Evolutionary conservation across 129 eudicot genomes (phyloP), one percentile per base, ranked within the genome.

Genomic region (Chrysanthemum lavandulifolium): DNA sequence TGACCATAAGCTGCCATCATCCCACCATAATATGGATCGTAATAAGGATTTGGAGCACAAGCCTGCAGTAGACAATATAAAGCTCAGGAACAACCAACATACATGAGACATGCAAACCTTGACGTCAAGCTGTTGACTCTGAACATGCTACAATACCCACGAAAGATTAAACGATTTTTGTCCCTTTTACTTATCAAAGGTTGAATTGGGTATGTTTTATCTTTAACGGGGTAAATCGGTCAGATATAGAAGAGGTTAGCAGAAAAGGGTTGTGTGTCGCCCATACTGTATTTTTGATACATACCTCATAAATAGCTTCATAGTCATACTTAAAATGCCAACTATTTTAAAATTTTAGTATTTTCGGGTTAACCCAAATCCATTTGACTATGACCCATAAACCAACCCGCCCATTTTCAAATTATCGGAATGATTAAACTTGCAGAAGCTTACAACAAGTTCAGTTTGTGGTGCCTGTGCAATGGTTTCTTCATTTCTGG

Each of bases 1-100:
- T 82, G 96, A 65, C 91, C 91, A 77, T 84, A 88, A 78, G 93
- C 92, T 72, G 92, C 83, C 96, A 88, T 73, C 84, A 88, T 82
- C 56, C 92, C 88, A 56, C 96, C 92, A 74, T 91, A 88, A 69
- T 82, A 86, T 59, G 89, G 88, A 75, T 84, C 96, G 52, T 58
- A 65, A 75, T 84, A 86, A 13, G 90, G 87, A 79, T 84, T 91
- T 65, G 96, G 55, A 50, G 86, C 87, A 79, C 92, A 91, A 60
- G 90, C 91, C 97, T 92, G 85, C 72, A 68, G 68, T 70, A 50
- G 18, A 71, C 25, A 12, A 13, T 16, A 6, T 48, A 65, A 29
- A 53, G 25, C 19, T 51, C 51, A 65, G 25, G 3, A 75, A 21
- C 57, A 19, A 27, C 6, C 2, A 40, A 69, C 23, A 47, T 43